These are phyloP conservation scores for Ogataea degrootiae DNA, from an alignment of 805 yeast genomes.

Conservation along the genomic window DNA sequence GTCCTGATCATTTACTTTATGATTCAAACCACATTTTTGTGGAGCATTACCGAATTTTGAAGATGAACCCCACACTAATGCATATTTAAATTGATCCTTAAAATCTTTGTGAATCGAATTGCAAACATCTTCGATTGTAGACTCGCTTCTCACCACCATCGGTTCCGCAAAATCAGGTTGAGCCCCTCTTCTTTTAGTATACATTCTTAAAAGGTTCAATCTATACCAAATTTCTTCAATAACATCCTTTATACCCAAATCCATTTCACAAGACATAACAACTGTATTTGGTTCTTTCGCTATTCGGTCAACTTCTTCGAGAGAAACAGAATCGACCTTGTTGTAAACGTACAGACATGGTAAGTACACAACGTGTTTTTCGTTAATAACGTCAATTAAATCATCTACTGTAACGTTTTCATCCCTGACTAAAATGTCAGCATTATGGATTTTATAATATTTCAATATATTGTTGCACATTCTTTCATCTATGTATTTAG, in stretches of 20 bases:
- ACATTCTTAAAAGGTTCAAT: slow-evolving; percentile 71
- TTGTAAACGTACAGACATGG: slow-evolving; percentile 92
- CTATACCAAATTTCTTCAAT: slow-evolving; percentile 93
- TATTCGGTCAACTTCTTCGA: slow-evolving; percentile 88
- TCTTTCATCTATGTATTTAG: slow-evolving; percentile 76
- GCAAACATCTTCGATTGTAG: slow-evolving; percentile 83
- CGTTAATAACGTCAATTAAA: slow-evolving; percentile 86
- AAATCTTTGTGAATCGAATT: slow-evolving; percentile 90
- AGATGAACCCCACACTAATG: slow-evolving; percentile 93
- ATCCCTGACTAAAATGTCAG: slow-evolving; percentile 87
- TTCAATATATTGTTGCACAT: slow-evolving; percentile 70
- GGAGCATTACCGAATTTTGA: slow-evolving; percentile 82
- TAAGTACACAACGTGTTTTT: slow-evolving; percentile 79
- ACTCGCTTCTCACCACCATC: slow-evolving; percentile 76
- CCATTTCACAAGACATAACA: slow-evolving; percentile 89
- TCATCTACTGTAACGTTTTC: slow-evolving; percentile 89
- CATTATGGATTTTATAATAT: slow-evolving; percentile 88
- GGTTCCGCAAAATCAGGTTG: slow-evolving; percentile 84
- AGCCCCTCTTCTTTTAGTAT: slow-evolving; percentile 83
- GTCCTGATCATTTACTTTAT: slow-evolving; percentile 84
- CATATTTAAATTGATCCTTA: slow-evolving; percentile 88
- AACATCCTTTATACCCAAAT: slow-evolving; percentile 80
- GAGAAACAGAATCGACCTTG: slow-evolving; percentile 90
- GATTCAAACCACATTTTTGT: slow-evolving; percentile 90
- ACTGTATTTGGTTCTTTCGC: slow-evolving; percentile 92